Base-by-base conservation (phyloP, 1,139 yeast species). In the Arxiozyma heterogenica region DNA sequence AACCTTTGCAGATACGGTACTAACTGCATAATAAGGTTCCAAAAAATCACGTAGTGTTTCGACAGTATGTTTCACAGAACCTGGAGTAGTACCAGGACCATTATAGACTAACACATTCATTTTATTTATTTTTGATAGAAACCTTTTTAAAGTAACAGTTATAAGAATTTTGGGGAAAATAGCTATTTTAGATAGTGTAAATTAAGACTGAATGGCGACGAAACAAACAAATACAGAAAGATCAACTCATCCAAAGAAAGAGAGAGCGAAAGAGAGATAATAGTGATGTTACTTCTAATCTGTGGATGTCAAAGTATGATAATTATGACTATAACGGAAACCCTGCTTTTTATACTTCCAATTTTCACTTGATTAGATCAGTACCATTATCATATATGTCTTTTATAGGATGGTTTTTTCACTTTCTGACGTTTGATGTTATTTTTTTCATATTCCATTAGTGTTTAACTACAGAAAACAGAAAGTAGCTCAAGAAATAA, bases 1-100 rank as follows among this genome's bases (percentile, higher is more conserved):
- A 0, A 86, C 80, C 12, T 73, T 67, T 27, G 87, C 82, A 41
- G 81, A 79, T 1, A 89, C 86, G 2, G 87, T 78, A 22, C 83
- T 76, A 5, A 93, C 96, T 0, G 96, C 95, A 67, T 93, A 94
- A 69, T 84, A 77, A 0, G 97, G 96, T 1, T 95, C 86, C n/a
- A 93, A 74, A 55, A 86, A 79, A 41, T 80, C 70, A 53, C 95
- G 74, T 23, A 93, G 74, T 0, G 95, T 80, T 57, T 87, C 94
- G 3, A 87, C 70, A 55, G 95, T 83, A 64, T 91, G 95, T 60
- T 83, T 84, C 50, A 90, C 95, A 44, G 94, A 84, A 55, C 89
- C 95, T 1, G 86, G 76, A 0, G 97, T 87, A 11, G 97, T 81
- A 0, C 98, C 98, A 0, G 88, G 85, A 7, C 94, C 93, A 53